Conservation (phyloP, 2,329 filamentous ascomycete species). For the Camillea tinctor region DNA sequence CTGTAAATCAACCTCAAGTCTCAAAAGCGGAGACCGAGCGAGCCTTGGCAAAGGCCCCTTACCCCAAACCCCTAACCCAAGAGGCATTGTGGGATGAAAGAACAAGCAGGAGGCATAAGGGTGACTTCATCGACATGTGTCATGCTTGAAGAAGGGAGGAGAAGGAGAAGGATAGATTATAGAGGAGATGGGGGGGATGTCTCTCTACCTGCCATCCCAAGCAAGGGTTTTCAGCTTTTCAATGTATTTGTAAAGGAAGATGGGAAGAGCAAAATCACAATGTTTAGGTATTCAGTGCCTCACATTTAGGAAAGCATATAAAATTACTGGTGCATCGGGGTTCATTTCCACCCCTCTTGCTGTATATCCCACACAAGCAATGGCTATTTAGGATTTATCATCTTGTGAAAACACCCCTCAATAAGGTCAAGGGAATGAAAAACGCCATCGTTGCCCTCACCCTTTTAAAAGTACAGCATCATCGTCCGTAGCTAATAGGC, state of each 20-base stretch:
- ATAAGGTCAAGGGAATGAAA: neutral
- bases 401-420: neutral
- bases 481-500: neutral
- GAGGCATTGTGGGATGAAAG: neutral
- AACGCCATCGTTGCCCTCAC: neutral
- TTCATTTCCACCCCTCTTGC: neutral
- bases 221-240: no score
- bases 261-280: no score
- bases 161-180: no score
- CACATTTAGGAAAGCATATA: neutral
- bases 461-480: neutral
- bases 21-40: neutral
- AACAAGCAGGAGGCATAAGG: neutral
- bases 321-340: neutral
- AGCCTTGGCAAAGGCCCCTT: neutral
- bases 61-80: neutral
- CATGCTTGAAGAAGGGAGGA: no score
- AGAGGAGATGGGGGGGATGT: no score
- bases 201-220: no score
- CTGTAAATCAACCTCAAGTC: neutral
- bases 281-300: no score
- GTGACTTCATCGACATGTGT: no score
- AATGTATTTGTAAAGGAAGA: no score
- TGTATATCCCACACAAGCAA: neutral
- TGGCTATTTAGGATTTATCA: neutral